These are phyloP conservation scores for Zygnema circumcarinatum DNA, from an alignment of 139 green algal genomes.

Conservation along the genomic window DNA sequence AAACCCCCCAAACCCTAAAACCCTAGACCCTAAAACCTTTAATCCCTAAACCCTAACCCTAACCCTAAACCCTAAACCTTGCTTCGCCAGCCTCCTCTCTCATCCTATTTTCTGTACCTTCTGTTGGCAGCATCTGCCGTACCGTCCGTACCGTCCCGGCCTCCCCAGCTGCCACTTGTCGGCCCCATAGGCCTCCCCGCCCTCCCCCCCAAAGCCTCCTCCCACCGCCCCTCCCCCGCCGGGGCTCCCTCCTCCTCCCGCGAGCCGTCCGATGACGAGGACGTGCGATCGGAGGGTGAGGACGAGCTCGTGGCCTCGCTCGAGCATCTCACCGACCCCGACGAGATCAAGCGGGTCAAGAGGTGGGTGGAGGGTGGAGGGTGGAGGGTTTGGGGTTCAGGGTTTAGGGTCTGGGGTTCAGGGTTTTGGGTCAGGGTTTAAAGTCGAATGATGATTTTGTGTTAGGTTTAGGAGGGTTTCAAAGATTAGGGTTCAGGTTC, in stretches of 20 bases:
- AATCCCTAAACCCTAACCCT: no score
- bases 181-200: constrained; percentile 15
- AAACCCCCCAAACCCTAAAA: background rate
- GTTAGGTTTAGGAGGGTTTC: no score
- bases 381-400: no score
- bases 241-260: constrained; percentile 25
- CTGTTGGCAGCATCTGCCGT: constrained; percentile 12
- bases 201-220: background rate
- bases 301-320: constrained; percentile 46
- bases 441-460: no score
- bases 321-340: constrained; percentile 45
- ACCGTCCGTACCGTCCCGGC: background rate
- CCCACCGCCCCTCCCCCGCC: background rate
- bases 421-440: no score
- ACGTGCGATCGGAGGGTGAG: constrained; percentile 39
- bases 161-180: background rate
- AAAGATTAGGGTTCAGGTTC: no score
- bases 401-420: no score
- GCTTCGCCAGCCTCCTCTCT: no score
- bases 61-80: no score
- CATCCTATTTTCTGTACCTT: background rate
- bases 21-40: no score
- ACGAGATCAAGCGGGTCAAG: constrained; percentile 51
- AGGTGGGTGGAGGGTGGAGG: constrained; percentile 11
- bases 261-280: constrained; percentile 39